A percentile compares a stretch with the other conserved stretches of the same genome.
phyloP scores from a whole-genome alignment of 2,329 filamentous ascomycete genomes.

The Ambrosiella xylebori region DNA sequence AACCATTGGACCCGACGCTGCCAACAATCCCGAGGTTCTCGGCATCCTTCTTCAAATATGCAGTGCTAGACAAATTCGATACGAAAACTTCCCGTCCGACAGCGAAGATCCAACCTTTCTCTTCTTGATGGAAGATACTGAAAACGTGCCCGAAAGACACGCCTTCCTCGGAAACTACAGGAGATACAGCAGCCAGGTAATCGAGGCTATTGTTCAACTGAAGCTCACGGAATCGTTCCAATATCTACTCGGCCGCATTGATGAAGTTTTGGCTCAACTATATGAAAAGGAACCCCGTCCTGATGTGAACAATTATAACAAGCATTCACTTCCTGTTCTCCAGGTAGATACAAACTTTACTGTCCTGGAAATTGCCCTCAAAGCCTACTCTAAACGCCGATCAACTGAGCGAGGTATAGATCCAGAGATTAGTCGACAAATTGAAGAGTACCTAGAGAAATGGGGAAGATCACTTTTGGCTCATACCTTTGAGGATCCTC shows the following conservation, averaged over 20 bases:
- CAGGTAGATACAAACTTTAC: constrained; percentile 78
- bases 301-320: constrained; percentile 44
- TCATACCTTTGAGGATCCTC: constrained; percentile 63
- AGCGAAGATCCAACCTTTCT: constrained; percentile 62
- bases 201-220: constrained; percentile 70
- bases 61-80: constrained; percentile 67
- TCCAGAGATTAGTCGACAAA: neutral
- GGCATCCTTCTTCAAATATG: constrained; percentile 67
- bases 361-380: constrained; percentile 73
- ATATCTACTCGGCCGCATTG: constrained; percentile 69
- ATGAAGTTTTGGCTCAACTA: constrained; percentile 54
- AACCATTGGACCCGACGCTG: constrained; percentile 45
- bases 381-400: constrained; percentile 73
- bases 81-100: constrained; percentile 72
- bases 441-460: constrained; percentile 43
- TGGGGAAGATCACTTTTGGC: constrained; percentile 59
- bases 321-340: constrained; percentile 54
- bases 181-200: constrained; percentile 71
- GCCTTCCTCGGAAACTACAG: constrained; percentile 93
- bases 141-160: constrained; percentile 83
- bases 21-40: constrained; percentile 43
- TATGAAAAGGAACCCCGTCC: constrained; percentile 56
- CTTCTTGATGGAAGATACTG: constrained; percentile 83
- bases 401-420: constrained; percentile 5
- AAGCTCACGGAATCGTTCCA: constrained; percentile 71